Percentiles rank a stretch among this genome's conserved stretches.
phyloP scores from a whole-genome alignment of 2,329 filamentous ascomycete species.

The Orbilia oligospora region DNA sequence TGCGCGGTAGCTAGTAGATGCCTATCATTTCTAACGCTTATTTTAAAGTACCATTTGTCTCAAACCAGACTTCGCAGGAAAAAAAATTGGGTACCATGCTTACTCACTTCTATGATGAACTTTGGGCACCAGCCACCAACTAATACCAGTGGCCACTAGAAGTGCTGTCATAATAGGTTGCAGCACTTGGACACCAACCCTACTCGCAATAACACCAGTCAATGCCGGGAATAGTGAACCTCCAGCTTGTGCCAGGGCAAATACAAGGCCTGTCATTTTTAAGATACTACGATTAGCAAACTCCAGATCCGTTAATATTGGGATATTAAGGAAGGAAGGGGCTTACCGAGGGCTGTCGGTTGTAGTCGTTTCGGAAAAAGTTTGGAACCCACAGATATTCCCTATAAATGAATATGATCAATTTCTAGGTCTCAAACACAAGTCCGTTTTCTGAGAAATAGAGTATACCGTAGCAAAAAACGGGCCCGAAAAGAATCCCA shows the following conservation, averaged over 20 bases:
- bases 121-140: slow-evolving; percentile 56
- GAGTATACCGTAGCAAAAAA: slow-evolving; percentile 71
- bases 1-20: too few relatives aligned
- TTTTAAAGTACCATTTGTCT: too few relatives aligned
- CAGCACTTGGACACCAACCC: slow-evolving; percentile 47
- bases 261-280: slow-evolving; percentile 69
- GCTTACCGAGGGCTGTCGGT: slow-evolving; percentile 50
- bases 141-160: slow-evolving; percentile 43
- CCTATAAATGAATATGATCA: slow-evolving; percentile 65
- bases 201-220: slow-evolving; percentile 71
- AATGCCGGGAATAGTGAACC: slow-evolving; percentile 73
- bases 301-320: not conserved
- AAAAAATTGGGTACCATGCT: too few relatives aligned
- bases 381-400: slow-evolving; percentile 70
- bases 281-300: not conserved
- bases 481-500: slow-evolving; percentile 74
- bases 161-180: slow-evolving; percentile 46
- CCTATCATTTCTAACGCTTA: too few relatives aligned
- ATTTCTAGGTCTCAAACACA: slow-evolving; percentile 1
- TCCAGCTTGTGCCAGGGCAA: slow-evolving; percentile 73
- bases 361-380: slow-evolving; percentile 51
- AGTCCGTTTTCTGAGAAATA: not conserved
- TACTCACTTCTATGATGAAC: slow-evolving; percentile 28
- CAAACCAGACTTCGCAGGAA: too few relatives aligned
- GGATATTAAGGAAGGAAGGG: not conserved